phyloP scores from a whole-genome alignment of 1,139 yeast genomes.

The Pichia cactophila region DNA sequence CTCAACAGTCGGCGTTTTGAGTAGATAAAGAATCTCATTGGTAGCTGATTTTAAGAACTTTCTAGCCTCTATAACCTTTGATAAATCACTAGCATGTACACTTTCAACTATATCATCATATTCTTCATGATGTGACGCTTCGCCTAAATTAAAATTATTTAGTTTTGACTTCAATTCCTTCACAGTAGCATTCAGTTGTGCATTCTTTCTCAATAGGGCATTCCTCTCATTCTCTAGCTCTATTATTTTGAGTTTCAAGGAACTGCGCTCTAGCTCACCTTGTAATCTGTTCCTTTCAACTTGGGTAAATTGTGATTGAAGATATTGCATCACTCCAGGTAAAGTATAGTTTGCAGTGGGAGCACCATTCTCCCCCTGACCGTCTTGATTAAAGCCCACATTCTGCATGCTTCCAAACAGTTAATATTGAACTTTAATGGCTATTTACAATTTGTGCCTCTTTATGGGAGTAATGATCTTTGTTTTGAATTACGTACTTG shows the following conservation, averaged over 20 bases:
- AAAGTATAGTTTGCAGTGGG: constrained; percentile 37
- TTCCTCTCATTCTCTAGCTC: constrained; percentile 51
- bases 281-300: constrained; percentile 51
- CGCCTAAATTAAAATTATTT: not conserved
- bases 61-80: constrained; percentile 25
- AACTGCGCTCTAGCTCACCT: constrained; percentile 49
- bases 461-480: too few relatives aligned
- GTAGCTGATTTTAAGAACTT: constrained; percentile 28
- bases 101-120: constrained; percentile 10
- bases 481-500: not conserved
- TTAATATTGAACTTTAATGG: not conserved
- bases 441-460: not conserved
- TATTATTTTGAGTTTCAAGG: constrained; percentile 47
- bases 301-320: constrained; percentile 53
- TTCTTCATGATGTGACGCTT: too few relatives aligned
- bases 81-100: constrained; percentile 21
- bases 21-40: constrained; percentile 27
- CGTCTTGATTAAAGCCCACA: constrained; percentile 4
- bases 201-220: constrained; percentile 29
- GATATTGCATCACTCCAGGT: constrained; percentile 59
- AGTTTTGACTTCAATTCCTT: constrained; percentile 17
- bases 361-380: not conserved
- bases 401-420: constrained; percentile 2
- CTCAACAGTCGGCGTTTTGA: constrained; percentile 28
- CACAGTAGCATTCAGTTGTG: constrained; percentile 19